A percentile compares a stretch with the other conserved stretches of the same genome.
phyloP scores from a whole-genome alignment of 176 grass and related monocot genomes.

The Saccharum officinarum region DNA sequence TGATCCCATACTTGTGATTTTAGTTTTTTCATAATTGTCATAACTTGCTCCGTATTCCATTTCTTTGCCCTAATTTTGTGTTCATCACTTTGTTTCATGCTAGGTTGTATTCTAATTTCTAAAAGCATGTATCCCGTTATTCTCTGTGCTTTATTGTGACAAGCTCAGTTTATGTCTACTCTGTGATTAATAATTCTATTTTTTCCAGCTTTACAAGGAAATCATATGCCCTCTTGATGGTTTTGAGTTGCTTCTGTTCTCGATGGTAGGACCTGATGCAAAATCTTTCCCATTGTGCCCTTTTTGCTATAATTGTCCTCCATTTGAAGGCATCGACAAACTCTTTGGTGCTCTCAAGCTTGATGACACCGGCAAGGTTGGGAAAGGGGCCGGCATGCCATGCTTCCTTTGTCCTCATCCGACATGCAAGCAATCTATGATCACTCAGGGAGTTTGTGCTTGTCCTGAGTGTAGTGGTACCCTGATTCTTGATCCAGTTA shows the following conservation, averaged over 20 bases:
- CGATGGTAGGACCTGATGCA: constrained; percentile 76
- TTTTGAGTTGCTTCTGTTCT: constrained; percentile 91
- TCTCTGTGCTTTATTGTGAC: constrained; percentile 13
- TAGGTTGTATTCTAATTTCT: neutral
- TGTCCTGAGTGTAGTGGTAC: constrained; percentile 92
- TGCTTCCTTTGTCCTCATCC: constrained; percentile 96
- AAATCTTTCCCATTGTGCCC: constrained; percentile 90
- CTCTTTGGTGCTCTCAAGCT: constrained; percentile 73
- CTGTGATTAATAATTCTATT: constrained; percentile 23
- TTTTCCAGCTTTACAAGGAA: constrained; percentile 95
- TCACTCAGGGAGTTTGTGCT: constrained; percentile 90
- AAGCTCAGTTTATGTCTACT: constrained; percentile 11
- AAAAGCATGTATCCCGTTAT: neutral
- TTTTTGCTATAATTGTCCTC: constrained; percentile 89
- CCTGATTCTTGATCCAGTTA: constrained; percentile 87
- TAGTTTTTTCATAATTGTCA: neutral
- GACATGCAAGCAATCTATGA: constrained; percentile 86
- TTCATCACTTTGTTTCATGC: neutral
- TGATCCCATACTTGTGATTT: neutral
- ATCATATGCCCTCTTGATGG: constrained; percentile 87
- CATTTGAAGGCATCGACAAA: constrained; percentile 95
- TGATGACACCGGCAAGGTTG: constrained; percentile 59
- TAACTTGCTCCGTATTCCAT: constrained; percentile 1
- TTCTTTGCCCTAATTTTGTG: neutral
- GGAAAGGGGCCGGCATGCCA: constrained; percentile 86